phyloP scores from a whole-genome alignment of 768 basidiomycete genomes.

The Calocybe cyanea region DNA sequence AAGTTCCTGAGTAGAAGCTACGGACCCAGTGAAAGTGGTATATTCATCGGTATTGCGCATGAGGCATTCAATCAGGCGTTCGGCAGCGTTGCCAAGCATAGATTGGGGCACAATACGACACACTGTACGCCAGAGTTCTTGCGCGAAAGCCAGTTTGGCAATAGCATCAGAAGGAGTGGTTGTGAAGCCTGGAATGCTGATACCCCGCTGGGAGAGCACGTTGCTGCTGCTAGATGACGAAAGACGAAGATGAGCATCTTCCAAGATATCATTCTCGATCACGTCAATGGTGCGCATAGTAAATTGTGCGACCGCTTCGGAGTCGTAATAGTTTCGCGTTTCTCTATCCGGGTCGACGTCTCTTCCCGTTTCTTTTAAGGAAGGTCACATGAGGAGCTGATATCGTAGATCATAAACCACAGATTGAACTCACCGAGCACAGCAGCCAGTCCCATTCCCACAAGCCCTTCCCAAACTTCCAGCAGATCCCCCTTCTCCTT shows the following conservation, averaged over 20 bases:
- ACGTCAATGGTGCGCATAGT: slow-evolving; percentile 37
- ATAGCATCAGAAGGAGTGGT: slow-evolving; percentile 6
- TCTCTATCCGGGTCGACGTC: slow-evolving; percentile 23
- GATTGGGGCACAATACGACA: slow-evolving; percentile 37
- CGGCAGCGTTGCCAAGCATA: slow-evolving; percentile 39
- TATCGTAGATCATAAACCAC: not conserved
- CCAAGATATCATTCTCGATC: slow-evolving; percentile 41
- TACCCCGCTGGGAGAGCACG: slow-evolving; percentile 11
- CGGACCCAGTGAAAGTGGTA: slow-evolving; percentile 23
- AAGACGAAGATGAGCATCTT: slow-evolving; percentile 44
- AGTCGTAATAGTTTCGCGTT: slow-evolving; percentile 22
- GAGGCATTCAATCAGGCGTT: slow-evolving; percentile 45
- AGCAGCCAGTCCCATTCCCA: slow-evolving; percentile 43
- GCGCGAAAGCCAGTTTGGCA: slow-evolving; percentile 55
- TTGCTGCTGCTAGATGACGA: slow-evolving; percentile 7
- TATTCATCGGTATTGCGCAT: slow-evolving; percentile 44
- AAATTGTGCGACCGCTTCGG: slow-evolving; percentile 34
- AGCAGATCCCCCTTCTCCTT: slow-evolving; percentile 20
- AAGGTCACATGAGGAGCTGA: not conserved
- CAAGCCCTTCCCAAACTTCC: slow-evolving; percentile 55
- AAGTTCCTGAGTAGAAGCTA: not conserved
- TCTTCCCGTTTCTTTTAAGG: slow-evolving; percentile 38
- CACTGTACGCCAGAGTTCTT: slow-evolving; percentile 53
- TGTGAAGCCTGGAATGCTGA: slow-evolving; percentile 9
- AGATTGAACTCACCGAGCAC: slow-evolving; percentile 38